These are phyloP conservation scores for Lasiosphaeria hispida DNA, from an alignment of 495 filamentous ascomycete genomes.

Conservation along the genomic window DNA sequence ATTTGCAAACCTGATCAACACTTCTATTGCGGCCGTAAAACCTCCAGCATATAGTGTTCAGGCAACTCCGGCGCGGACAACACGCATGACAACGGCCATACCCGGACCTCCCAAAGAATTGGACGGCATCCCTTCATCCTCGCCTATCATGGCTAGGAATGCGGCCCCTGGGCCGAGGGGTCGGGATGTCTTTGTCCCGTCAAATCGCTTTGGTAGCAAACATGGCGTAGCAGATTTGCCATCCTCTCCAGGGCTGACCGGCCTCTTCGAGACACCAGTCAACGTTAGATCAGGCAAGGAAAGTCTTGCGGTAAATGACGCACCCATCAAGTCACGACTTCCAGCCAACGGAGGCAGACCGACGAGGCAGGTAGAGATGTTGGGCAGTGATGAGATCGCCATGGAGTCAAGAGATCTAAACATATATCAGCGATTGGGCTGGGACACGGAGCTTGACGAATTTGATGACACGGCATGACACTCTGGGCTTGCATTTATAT, in stretches of 20 bases:
- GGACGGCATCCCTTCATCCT: slow-evolving; percentile 33
- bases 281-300: slow-evolving; percentile 23
- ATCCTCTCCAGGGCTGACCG: slow-evolving; percentile 35
- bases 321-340: slow-evolving; percentile 38
- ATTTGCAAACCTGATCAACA: slow-evolving; percentile 24
- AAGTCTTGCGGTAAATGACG: slow-evolving; percentile 39
- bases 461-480: slow-evolving; percentile 27
- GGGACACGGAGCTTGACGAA: slow-evolving; percentile 62
- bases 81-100: slow-evolving; percentile 8
- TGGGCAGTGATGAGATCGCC: slow-evolving; percentile 32
- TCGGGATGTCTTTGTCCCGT: too few relatives aligned
- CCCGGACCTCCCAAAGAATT: slow-evolving; percentile 17
- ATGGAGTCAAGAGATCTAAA: slow-evolving; percentile 1
- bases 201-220: slow-evolving; percentile 12
- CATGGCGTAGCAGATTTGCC: slow-evolving; percentile 38
- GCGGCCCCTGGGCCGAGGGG: slow-evolving; percentile 47
- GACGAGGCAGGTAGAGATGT: slow-evolving; percentile 18
- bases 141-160: slow-evolving; percentile 48
- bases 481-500: slow-evolving; percentile 6
- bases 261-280: slow-evolving; percentile 39
- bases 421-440: slow-evolving; percentile 72
- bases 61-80: slow-evolving; percentile 30
- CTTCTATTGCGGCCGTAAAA: neutral
- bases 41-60: slow-evolving; percentile 18
- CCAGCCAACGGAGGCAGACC: slow-evolving; percentile 9